These are phyloP conservation scores for Solanum ossicruentum DNA, from an alignment of 257 asterid species.

Conservation along the genomic window DNA sequence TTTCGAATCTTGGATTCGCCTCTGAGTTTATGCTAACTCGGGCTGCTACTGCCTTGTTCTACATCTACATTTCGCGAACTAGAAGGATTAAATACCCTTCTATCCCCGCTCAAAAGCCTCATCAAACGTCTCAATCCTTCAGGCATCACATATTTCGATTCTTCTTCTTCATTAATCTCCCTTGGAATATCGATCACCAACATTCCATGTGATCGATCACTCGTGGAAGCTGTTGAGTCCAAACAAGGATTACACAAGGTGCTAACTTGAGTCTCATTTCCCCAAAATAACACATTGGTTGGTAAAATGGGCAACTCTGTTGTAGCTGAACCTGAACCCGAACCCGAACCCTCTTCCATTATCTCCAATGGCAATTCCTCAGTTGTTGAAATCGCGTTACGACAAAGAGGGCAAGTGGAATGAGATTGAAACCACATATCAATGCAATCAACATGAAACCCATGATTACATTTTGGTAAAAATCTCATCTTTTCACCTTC, in stretches of 20 bases:
- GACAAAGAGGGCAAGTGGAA: conserved; percentile 4
- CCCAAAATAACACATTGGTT: conserved; percentile 13
- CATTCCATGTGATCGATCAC: not conserved
- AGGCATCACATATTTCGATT: not conserved
- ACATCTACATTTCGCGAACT: not conserved
- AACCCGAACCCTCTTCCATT: not conserved
- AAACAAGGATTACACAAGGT: not conserved
- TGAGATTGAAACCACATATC: conserved; percentile 2
- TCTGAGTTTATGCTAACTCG: not conserved
- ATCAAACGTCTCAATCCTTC: conserved; percentile 3
- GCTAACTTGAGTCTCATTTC: conserved; percentile 9
- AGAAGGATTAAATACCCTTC: not conserved
- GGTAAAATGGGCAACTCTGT: conserved; percentile 1
- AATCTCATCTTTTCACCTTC: not conserved
- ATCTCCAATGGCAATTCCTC: not conserved
- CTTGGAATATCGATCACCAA: conserved; percentile 5
- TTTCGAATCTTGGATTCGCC: not conserved
- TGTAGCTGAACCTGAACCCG: not conserved
- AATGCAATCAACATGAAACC: conserved; percentile 3
- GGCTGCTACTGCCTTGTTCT: conserved; percentile 1
- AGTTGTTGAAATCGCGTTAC: not conserved
- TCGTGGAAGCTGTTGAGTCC: not conserved
- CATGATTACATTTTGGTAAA: conserved; percentile 2
- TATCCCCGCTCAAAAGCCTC: conserved; percentile 12
- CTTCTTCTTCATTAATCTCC: not conserved